These are phyloP conservation scores for Macadamia tetraphylla DNA, from an alignment of 164 flowering plant species.

Conservation along the genomic window DNA sequence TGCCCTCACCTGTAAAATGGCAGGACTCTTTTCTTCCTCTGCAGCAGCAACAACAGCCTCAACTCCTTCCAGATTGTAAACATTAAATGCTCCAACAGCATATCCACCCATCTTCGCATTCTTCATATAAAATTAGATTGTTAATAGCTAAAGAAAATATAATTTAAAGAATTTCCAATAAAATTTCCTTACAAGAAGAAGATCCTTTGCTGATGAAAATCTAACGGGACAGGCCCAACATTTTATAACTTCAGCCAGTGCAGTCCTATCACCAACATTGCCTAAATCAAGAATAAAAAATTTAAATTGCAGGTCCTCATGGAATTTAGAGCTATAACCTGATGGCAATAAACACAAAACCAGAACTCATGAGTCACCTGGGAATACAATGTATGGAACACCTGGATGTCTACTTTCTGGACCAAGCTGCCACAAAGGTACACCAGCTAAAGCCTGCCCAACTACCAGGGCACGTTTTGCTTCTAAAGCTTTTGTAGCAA, in stretches of 20 bases:
- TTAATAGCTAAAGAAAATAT: constrained; percentile 12
- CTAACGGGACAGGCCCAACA: constrained; percentile 65
- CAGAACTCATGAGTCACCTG: constrained; percentile 46
- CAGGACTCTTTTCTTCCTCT: constrained; percentile 90
- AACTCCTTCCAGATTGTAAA: constrained; percentile 94
- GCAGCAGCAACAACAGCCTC: constrained; percentile 98
- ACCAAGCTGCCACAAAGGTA: constrained; percentile 97
- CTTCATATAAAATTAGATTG: constrained; percentile 33
- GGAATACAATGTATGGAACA: constrained; percentile 95
- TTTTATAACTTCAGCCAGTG: constrained; percentile 83
- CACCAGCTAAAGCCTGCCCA: constrained; percentile 97
- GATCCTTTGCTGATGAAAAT: constrained; percentile 68
- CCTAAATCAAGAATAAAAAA: constrained; percentile 34
- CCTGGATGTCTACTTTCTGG: constrained; percentile 95
- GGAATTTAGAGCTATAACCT: not conserved
- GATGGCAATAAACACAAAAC: not conserved
- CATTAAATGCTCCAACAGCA: constrained; percentile 98
- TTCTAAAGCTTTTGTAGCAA: constrained; percentile 91
- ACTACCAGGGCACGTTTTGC: constrained; percentile 76
- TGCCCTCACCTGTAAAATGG: constrained; percentile 82
- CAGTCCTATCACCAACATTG: constrained; percentile 84
- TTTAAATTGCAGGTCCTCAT: not conserved
- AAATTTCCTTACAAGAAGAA: constrained; percentile 63
- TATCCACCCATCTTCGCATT: constrained; percentile 82
- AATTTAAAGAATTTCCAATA: not conserved